These are phyloP conservation scores for Claviceps paspali DNA, from an alignment of 2,329 filamentous ascomycete species.

Conservation along the genomic window DNA sequence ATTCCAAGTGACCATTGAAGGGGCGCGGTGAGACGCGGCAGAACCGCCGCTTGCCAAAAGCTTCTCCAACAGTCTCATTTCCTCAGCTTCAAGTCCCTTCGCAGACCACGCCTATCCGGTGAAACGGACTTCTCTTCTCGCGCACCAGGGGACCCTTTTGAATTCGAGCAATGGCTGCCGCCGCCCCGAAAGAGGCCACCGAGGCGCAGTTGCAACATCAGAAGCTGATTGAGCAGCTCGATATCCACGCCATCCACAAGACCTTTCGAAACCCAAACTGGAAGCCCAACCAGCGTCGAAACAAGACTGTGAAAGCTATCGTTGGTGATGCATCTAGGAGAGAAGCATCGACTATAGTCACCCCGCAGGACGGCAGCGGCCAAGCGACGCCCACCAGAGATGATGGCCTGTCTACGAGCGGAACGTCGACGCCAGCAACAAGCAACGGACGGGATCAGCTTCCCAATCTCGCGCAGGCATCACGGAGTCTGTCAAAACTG, in stretches of 20 bases:
- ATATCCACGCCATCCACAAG: constrained; percentile 75
- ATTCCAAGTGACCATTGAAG: constrained; percentile 1
- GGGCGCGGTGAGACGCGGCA: constrained; percentile 20
- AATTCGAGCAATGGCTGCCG: constrained; percentile 15
- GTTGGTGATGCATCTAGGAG: constrained; percentile 75
- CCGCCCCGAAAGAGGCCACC: constrained; percentile 37
- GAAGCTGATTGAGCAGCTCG: constrained; percentile 75
- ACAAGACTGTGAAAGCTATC: constrained; percentile 98
- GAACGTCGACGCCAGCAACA: constrained; percentile 39
- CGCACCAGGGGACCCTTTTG: too few relatives aligned
- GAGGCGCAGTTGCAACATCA: constrained; percentile 70
- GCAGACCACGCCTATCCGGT: neutral
- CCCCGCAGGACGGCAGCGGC: constrained; percentile 60
- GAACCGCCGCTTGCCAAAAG: constrained; percentile 9
- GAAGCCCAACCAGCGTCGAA: constrained; percentile 87
- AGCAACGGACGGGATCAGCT: constrained; percentile 26
- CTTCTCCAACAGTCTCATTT: too few relatives aligned
- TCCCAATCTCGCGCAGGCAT: constrained; percentile 76
- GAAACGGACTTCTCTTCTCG: neutral
- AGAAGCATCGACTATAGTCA: constrained; percentile 78
- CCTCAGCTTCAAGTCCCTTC: too few relatives aligned
- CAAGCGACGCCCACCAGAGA: constrained; percentile 47
- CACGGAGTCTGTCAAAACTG: constrained; percentile 70
- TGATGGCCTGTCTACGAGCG: constrained; percentile 40
- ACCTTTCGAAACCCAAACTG: constrained; percentile 81